Evolutionary conservation across 2,329 filamentous ascomycete genomes (phyloP).

Genomic region (Gremmenia infestans): DNA sequence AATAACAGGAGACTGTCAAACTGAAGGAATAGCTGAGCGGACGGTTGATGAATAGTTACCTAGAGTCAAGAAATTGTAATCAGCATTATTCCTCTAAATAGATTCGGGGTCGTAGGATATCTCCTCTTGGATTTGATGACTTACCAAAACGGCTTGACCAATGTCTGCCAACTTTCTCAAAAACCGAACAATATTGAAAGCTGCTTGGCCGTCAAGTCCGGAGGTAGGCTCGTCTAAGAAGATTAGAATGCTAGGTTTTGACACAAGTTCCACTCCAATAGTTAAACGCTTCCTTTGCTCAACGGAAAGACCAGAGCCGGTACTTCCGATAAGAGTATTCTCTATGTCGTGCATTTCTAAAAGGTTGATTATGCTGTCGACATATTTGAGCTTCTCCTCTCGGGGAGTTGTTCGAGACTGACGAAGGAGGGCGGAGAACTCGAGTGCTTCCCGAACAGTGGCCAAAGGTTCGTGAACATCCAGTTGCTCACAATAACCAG

Average conservation of each 20-base stretch:
- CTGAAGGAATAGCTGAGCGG: constrained; percentile 46
- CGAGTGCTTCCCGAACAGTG: constrained; percentile 83
- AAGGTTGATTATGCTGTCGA: constrained; percentile 68
- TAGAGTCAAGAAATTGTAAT: no score
- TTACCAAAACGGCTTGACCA: constrained; percentile 46
- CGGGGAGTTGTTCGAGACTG: constrained; percentile 69
- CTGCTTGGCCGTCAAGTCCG: constrained; percentile 58
- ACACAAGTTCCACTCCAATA: constrained; percentile 55
- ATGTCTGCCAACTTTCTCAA: constrained; percentile 54
- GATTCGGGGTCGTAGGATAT: no score
- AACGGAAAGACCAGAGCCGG: constrained; percentile 56
- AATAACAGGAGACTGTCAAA: constrained; percentile 61
- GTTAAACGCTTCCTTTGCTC: constrained; percentile 59
- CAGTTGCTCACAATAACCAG: constrained; percentile 84
- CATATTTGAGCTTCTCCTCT: constrained; percentile 75
- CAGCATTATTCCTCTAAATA: no score
- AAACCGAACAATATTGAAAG: constrained; percentile 59
- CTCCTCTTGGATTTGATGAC: no score
- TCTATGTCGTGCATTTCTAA: constrained; percentile 63
- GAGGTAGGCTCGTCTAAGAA: constrained; percentile 59
- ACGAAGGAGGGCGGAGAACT: constrained; percentile 82
- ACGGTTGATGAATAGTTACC: constrained; percentile 51
- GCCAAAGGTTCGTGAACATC: constrained; percentile 76
- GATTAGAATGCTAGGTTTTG: constrained; percentile 52
- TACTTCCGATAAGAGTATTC: constrained; percentile 59